These are phyloP conservation scores for Fusarium subglutinans DNA, from an alignment of 2,329 filamentous ascomycete genomes.

Conservation along the genomic window DNA sequence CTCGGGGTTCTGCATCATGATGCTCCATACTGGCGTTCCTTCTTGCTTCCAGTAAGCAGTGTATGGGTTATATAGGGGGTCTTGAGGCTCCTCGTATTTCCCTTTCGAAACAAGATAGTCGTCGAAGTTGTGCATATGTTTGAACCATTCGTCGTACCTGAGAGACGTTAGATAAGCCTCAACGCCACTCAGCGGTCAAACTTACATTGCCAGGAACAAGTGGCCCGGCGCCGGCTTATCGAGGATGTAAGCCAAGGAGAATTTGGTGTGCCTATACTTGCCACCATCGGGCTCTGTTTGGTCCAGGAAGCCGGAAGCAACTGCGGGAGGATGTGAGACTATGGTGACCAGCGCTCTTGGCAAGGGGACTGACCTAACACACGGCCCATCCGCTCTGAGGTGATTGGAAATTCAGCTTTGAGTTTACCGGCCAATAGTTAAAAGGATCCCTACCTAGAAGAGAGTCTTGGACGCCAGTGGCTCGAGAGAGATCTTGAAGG, in stretches of 20 bases:
- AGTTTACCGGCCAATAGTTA: neutral
- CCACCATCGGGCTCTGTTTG: constrained; percentile 41
- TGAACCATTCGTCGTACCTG: constrained; percentile 49
- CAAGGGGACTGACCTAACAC: constrained; percentile 32
- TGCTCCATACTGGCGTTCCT: constrained; percentile 47
- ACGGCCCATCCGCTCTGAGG: constrained; percentile 42
- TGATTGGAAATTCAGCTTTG: neutral
- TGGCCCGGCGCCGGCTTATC: constrained; percentile 42
- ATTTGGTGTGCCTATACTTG: constrained; percentile 46
- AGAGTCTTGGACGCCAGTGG: constrained; percentile 43
- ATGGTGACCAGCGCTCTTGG: neutral
- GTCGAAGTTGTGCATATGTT: constrained; percentile 47
- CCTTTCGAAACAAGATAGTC: constrained; percentile 43
- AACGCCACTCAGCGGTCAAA: neutral
- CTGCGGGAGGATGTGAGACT: constrained; percentile 16
- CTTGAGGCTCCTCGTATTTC: constrained; percentile 42
- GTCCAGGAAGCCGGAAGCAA: constrained; percentile 45
- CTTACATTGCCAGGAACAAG: constrained; percentile 45
- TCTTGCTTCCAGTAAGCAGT: constrained; percentile 46
- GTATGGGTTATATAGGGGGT: constrained; percentile 45
- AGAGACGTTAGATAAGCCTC: neutral
- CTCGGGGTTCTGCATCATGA: constrained; percentile 46
- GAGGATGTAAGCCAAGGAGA: constrained; percentile 44
- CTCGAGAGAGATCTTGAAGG: constrained; percentile 39
- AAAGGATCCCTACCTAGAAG: constrained; percentile 36